These are phyloP conservation scores for Fraxinus latifolia DNA, from an alignment of 305 asterid species.

Conservation along the genomic window DNA sequence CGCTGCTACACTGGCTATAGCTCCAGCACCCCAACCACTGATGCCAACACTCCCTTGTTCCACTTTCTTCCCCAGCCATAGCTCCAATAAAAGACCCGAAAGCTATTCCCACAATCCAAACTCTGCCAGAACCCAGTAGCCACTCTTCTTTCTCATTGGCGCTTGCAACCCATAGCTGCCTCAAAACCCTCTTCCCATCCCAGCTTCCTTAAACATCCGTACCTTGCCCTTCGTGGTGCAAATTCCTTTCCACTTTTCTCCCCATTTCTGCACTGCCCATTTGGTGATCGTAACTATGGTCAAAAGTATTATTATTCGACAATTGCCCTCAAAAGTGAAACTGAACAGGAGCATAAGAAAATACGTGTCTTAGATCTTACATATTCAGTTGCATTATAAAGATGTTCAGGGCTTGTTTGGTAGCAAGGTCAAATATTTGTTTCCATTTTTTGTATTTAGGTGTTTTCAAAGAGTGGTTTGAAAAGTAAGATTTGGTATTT, in stretches of 20 bases:
- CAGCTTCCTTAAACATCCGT: not conserved
- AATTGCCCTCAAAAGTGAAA: not conserved
- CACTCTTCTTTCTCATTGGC: not conserved
- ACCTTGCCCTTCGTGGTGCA: not conserved
- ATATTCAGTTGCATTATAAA: not conserved
- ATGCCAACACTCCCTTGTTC: not conserved
- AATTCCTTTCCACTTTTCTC: not conserved
- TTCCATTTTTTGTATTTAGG: not conserved
- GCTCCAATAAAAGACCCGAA: not conserved
- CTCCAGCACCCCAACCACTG: not conserved
- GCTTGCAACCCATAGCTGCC: not conserved
- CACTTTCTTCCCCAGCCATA: not conserved
- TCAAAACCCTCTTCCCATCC: not conserved
- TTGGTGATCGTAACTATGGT: not conserved
- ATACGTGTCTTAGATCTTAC: not conserved
- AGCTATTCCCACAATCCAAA: not conserved
- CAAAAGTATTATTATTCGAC: not conserved
- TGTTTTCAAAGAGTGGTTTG: not conserved
- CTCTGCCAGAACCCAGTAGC: not conserved
- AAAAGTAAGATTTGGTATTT: not conserved
- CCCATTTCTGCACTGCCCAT: not conserved
- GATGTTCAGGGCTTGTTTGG: not conserved
- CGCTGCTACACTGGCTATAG: not conserved
- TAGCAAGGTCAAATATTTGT: not conserved
- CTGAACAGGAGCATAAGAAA: not conserved